These are phyloP conservation scores for Glycine tomentella DNA, from an alignment of 306 rosid genomes.

Conservation along the genomic window DNA sequence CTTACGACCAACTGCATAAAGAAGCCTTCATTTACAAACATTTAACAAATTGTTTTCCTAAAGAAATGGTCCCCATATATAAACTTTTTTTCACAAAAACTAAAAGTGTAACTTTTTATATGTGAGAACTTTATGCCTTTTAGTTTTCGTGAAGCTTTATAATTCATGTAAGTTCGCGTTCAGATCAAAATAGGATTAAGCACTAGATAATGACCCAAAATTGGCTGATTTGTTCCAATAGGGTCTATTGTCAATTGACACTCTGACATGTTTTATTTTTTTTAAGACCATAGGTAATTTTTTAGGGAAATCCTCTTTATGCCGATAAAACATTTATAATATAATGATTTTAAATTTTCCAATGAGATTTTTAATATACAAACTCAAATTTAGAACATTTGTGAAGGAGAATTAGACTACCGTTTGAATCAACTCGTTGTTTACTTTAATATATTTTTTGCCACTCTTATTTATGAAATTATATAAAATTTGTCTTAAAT, in stretches of 20 bases:
- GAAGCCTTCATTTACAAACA: slow-evolving; percentile 1
- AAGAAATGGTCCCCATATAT: slow-evolving; percentile 34
- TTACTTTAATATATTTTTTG: too few relatives aligned
- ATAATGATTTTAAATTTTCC: not conserved
- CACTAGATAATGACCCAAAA: not conserved
- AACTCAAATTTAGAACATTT: not conserved
- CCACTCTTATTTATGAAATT: too few relatives aligned
- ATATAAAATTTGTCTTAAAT: too few relatives aligned
- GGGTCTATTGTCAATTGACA: not conserved
- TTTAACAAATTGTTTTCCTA: not conserved
- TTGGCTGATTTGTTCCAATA: not conserved
- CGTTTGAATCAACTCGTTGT: too few relatives aligned
- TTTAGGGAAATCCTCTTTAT: not conserved
- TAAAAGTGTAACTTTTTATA: not conserved
- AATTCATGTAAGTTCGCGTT: not conserved
- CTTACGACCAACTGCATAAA: not conserved
- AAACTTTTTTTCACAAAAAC: slow-evolving; percentile 9
- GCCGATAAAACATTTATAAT: too few relatives aligned
- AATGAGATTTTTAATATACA: too few relatives aligned
- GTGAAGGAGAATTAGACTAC: not conserved
- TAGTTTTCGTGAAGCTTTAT: slow-evolving; percentile 9
- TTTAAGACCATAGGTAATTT: too few relatives aligned
- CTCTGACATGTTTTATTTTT: not conserved
- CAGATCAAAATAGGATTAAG: slow-evolving; percentile 5
- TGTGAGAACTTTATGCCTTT: slow-evolving; percentile 29